These are phyloP conservation scores for Vaccinium myrtillus DNA, from an alignment of 148 eudicot genomes.

Conservation along the genomic window DNA sequence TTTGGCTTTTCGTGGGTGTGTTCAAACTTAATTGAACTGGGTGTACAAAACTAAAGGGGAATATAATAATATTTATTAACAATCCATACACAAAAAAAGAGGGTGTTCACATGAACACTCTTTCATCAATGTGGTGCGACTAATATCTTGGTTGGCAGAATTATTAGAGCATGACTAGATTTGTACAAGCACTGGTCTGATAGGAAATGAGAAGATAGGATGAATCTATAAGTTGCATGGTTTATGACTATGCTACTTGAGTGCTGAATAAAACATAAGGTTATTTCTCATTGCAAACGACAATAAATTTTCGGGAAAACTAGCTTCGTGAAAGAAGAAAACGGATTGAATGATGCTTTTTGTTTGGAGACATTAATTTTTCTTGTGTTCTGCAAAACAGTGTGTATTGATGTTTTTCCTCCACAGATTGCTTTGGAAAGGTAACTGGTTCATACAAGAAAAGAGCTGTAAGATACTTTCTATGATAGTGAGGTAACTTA, in stretches of 20 bases:
- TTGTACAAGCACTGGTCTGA: neutral
- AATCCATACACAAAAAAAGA: too few relatives aligned
- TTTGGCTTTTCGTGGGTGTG: too few relatives aligned
- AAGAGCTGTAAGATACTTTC: constrained; percentile 93
- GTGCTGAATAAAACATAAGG: neutral
- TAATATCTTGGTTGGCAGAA: neutral
- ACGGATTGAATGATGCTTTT: neutral
- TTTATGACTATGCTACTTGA: neutral
- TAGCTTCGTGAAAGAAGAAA: neutral
- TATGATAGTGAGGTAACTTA: constrained; percentile 62
- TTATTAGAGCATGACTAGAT: neutral
- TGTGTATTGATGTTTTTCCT: constrained; percentile 1
- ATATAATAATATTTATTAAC: too few relatives aligned
- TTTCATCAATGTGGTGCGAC: too few relatives aligned
- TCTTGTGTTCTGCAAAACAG: constrained; percentile 4
- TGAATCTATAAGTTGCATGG: neutral
- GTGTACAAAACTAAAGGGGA: too few relatives aligned
- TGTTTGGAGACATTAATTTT: neutral
- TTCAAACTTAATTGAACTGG: too few relatives aligned
- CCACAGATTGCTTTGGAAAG: constrained; percentile 84
- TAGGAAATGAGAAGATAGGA: neutral
- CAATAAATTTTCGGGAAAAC: neutral
- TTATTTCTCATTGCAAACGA: neutral
- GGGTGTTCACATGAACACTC: too few relatives aligned
- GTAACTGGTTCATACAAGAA: constrained; percentile 95